A percentile compares a stretch with the other conserved stretches of the same genome.
Evolutionary conservation across 2,329 filamentous ascomycete genomes (phyloP).

Genomic region (Plenodomus lindquistii): DNA sequence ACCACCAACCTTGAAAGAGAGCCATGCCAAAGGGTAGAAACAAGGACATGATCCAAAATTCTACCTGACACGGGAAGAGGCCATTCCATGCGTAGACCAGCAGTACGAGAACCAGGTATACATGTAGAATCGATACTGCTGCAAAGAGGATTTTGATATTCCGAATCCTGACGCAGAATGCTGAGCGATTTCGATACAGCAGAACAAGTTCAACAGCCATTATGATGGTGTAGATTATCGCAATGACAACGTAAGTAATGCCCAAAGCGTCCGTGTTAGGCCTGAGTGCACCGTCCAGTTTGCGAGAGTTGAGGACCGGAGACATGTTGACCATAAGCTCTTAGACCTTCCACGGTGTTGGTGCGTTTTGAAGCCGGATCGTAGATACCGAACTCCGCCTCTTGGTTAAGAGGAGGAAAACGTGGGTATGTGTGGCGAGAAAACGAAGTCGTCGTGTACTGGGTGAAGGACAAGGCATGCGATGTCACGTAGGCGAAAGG

Average conservation of each 20-base stretch:
- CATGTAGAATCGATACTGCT: constrained; percentile 40
- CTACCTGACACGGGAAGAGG: constrained; percentile 39
- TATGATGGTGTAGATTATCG: constrained; percentile 40
- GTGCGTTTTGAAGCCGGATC: constrained; percentile 5
- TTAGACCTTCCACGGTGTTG: constrained; percentile 12
- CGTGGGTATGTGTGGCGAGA: constrained; percentile 26
- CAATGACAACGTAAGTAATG: constrained; percentile 36
- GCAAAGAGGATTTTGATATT: constrained; percentile 39
- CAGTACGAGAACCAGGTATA: constrained; percentile 42
- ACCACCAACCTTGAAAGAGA: constrained; percentile 40
- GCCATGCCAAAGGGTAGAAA: constrained; percentile 46
- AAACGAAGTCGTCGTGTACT: constrained; percentile 24
- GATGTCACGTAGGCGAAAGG: constrained; percentile 35
- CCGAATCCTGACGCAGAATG: constrained; percentile 40
- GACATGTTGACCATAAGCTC: constrained; percentile 36
- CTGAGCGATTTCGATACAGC: constrained; percentile 32
- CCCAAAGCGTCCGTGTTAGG: constrained; percentile 39
- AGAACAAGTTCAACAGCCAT: constrained; percentile 35
- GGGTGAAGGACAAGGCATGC: constrained; percentile 26
- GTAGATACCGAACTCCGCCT: constrained; percentile 28
- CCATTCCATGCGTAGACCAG: constrained; percentile 45
- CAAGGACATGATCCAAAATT: constrained; percentile 46
- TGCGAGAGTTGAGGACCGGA: constrained; percentile 28
- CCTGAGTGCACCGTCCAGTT: constrained; percentile 30
- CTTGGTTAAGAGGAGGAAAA: constrained; percentile 29